phyloP scores from a whole-genome alignment of 139 green algal genomes.

The Chlamydomonas incerta region DNA sequence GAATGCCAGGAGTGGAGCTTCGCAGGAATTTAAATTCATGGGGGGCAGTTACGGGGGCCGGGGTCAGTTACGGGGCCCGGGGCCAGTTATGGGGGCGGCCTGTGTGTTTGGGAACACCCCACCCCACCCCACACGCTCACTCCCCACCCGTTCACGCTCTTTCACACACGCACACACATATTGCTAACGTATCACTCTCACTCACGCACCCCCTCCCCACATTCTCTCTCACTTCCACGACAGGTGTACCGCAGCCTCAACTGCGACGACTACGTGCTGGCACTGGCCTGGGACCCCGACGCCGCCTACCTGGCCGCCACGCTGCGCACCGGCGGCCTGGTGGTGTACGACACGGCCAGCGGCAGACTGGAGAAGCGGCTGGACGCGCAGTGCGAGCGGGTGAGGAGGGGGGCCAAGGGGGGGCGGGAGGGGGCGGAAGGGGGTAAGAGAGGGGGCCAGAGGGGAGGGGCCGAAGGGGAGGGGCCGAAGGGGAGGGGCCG shows the following conservation, averaged over 20 bases:
- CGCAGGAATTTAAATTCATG: no score
- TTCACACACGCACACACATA: no score
- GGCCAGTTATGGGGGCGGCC: no score
- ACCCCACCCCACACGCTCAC: no score
- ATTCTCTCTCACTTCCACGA: background rate
- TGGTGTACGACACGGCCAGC: constrained; percentile 70
- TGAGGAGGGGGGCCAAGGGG: constrained; percentile 36
- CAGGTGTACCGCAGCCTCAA: constrained; percentile 63
- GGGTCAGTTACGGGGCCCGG: no score
- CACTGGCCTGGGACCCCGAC: constrained; percentile 88
- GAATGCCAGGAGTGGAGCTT: no score
- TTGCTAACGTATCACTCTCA: background rate
- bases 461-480: background rate
- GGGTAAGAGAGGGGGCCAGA: background rate
- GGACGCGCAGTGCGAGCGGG: constrained; percentile 38
- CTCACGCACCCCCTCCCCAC: background rate
- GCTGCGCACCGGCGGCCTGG: constrained; percentile 70
- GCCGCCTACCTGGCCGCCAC: constrained; percentile 74
- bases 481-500: background rate
- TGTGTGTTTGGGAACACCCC: no score
- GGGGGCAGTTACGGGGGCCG: no score
- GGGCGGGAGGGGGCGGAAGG: background rate
- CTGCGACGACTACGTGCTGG: constrained; percentile 66
- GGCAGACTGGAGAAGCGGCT: constrained; percentile 27
- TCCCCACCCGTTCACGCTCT: no score